phyloP scores from a whole-genome alignment of 306 rosid species.

The Medicago truncatula region DNA sequence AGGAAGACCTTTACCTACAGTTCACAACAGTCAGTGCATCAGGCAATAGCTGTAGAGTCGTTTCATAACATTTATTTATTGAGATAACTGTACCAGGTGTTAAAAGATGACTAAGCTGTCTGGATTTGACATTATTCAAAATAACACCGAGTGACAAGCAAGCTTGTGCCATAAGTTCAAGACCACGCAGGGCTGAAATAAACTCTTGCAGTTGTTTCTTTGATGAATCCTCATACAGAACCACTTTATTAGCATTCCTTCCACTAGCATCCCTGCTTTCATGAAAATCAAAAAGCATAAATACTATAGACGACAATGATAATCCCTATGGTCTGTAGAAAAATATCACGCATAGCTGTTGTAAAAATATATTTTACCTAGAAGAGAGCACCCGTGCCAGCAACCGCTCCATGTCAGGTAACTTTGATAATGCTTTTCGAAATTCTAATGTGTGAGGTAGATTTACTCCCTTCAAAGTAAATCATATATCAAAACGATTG shows the following conservation, averaged over 20 bases:
- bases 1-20: slow-evolving; percentile 79
- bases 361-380: slow-evolving; percentile 57
- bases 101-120: slow-evolving; percentile 70
- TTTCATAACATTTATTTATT: slow-evolving; percentile 3
- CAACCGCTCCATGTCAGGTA: slow-evolving; percentile 87
- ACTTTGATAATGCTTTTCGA: slow-evolving; percentile 65
- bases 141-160: slow-evolving; percentile 68
- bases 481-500: slow-evolving; percentile 33
- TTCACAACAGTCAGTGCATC: slow-evolving; percentile 32
- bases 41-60: slow-evolving; percentile 36
- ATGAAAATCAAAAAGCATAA: slow-evolving; percentile 41
- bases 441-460: slow-evolving; percentile 75
- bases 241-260: slow-evolving; percentile 84
- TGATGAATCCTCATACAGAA: slow-evolving; percentile 87
- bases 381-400: slow-evolving; percentile 79
- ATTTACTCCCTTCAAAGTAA: slow-evolving; percentile 72
- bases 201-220: slow-evolving; percentile 87
- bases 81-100: slow-evolving; percentile 66
- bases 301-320: slow-evolving; percentile 25
- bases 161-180: slow-evolving; percentile 81
- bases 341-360: slow-evolving; percentile 12
- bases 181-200: slow-evolving; percentile 79
- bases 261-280: slow-evolving; percentile 81
- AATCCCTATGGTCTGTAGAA: slow-evolving; percentile 30
- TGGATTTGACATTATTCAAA: slow-evolving; percentile 67